Conservation (phyloP, 257 asterid species). For the Asclepias syriaca region DNA sequence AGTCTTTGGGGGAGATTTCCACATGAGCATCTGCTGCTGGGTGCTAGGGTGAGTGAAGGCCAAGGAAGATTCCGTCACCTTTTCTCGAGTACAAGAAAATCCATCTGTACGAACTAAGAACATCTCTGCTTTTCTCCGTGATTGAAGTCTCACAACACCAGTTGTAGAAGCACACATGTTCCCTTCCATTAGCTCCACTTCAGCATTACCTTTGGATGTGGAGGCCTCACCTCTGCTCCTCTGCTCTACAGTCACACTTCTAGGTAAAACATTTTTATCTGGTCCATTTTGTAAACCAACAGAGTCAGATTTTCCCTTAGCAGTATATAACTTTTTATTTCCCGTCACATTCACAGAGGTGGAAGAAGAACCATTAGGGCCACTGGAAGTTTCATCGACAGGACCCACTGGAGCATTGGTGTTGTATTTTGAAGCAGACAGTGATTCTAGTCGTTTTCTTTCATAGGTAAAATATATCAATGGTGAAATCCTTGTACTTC, state of each 20-base stretch:
- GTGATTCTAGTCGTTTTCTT: slow-evolving; percentile 42
- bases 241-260: slow-evolving; percentile 25
- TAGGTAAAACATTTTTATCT: slow-evolving; percentile 26
- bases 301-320: slow-evolving; percentile 31
- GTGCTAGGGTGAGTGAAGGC: slow-evolving; percentile 98
- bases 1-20: slow-evolving; percentile 96
- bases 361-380: slow-evolving; percentile 22
- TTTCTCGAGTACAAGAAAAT: slow-evolving; percentile 86
- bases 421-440: slow-evolving; percentile 38
- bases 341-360: slow-evolving; percentile 30
- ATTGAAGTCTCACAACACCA: slow-evolving; percentile 95
- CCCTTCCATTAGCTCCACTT: slow-evolving; percentile 54
- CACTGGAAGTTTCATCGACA: slow-evolving; percentile 31
- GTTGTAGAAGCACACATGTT: slow-evolving; percentile 92
- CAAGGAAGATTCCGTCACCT: slow-evolving; percentile 94
- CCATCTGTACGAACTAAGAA: slow-evolving; percentile 98
- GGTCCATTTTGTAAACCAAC: slow-evolving; percentile 30
- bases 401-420: slow-evolving; percentile 24
- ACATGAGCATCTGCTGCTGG: slow-evolving; percentile 97
- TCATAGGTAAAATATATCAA: slow-evolving; percentile 53
- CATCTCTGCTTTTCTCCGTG: slow-evolving; percentile 98
- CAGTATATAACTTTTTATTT: slow-evolving; percentile 23
- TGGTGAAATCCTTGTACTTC: slow-evolving; percentile 61
- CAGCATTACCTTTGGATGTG: slow-evolving; percentile 52
- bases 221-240: slow-evolving; percentile 40